phyloP scores from a whole-genome alignment of 306 rosid genomes.

The Argentina anserina region DNA sequence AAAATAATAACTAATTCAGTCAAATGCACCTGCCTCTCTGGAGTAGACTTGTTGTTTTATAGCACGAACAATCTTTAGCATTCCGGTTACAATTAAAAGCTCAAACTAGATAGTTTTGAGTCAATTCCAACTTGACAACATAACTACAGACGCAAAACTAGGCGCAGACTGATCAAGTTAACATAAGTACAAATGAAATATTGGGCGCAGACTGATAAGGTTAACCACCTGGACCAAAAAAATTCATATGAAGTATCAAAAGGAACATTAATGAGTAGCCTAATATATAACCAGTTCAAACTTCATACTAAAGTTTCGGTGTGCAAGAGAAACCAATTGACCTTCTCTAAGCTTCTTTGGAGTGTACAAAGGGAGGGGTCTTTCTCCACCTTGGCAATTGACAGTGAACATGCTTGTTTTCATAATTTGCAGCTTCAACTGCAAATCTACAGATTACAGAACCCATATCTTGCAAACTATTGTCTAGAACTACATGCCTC shows the following conservation, averaged over 20 bases:
- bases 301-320: background rate
- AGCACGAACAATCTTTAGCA: background rate
- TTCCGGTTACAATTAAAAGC: background rate
- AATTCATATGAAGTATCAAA: background rate
- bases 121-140: background rate
- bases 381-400: background rate
- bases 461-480: background rate
- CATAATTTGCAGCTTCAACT: background rate
- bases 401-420: background rate
- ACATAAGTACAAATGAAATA: background rate
- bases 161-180: background rate
- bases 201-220: background rate
- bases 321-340: background rate
- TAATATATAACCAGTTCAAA: background rate
- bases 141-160: background rate
- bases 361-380: background rate
- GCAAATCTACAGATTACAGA: background rate
- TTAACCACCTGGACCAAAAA: background rate
- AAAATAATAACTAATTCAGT: background rate
- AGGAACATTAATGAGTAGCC: background rate
- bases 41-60: background rate
- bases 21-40: background rate
- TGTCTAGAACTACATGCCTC: background rate
- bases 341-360: background rate
- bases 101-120: background rate